Evolutionary conservation across 2,329 filamentous ascomycete genomes (phyloP), one percentile per base, ranked within the genome.

Genomic region (Leptographium galeiforme): DNA sequence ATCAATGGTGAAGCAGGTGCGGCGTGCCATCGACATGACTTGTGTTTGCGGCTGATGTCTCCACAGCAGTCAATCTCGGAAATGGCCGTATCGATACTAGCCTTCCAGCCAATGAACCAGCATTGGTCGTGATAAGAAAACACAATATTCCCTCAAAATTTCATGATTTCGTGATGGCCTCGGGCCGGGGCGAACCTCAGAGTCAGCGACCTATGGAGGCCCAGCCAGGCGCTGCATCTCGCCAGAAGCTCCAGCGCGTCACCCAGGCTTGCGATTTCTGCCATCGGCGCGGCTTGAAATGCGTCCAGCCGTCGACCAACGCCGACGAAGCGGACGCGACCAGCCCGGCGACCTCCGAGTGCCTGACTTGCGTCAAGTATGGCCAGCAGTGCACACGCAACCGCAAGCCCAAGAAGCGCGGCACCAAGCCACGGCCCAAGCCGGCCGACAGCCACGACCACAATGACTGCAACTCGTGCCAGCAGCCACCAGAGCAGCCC

Each of bases 211-310:
- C 34, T 10, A 48, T 48, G 47, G 47, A 48, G 36, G 33, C 47
- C 6, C 8, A 39, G 18, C 16, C 11, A 14, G n/a, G 32, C 2
- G 33, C 32, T 16, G 18, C 10, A 5, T 8, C 34, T 5, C 47
- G 47, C 36, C 36, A 38, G n/a, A 56, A 56, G 16, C 36, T 34
- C 6, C 54, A 45, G 30, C 51, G 54, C 18, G 45, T 56, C 48
- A 51, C 54, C 2, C 51, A 53, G 30, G 57, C 57, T 10, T 59
- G 57, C 45, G 54, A 57, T 40, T 59, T 59, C 33, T 59, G 57
- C 40, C 56, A 55, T 25, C 50, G 54, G 8, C 52, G 56, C n/a
- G 54, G 47, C 2, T 11, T 56, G 13, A 53, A 52, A 40, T 56
- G 54, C 45, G 47, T 38, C 11, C 47, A 48, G 47, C 47, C 47